A percentile compares a stretch with the other conserved stretches of the same genome.
Evolutionary conservation across 140 eudicot genomes (phyloP).

Genomic region (Flaveria floridana): DNA sequence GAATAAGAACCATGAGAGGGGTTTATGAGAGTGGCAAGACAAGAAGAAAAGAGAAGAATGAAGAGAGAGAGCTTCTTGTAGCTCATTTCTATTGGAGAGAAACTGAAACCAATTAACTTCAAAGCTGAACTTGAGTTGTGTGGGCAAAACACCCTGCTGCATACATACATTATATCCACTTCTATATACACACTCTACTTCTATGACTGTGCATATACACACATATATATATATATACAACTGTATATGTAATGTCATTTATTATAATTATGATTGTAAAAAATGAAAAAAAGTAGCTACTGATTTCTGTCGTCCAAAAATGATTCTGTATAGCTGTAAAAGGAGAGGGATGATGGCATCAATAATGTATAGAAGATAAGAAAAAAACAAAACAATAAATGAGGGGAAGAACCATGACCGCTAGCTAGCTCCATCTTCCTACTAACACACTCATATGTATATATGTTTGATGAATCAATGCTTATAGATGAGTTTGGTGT

Average conservation of each 20-base stretch:
- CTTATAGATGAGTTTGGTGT: slow-evolving; percentile 32
- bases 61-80: slow-evolving; percentile 35
- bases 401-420: slow-evolving; percentile 28
- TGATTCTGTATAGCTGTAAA: slow-evolving; percentile 33
- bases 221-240: slow-evolving; percentile 30
- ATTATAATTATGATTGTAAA: not conserved
- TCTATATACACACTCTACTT: slow-evolving; percentile 16
- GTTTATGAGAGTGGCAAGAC: slow-evolving; percentile 35
- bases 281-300: not conserved
- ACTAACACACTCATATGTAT: slow-evolving; percentile 22
- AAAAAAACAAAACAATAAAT: slow-evolving; percentile 29
- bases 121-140: slow-evolving; percentile 29
- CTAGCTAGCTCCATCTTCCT: slow-evolving; percentile 32
- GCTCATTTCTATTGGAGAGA: slow-evolving; percentile 30
- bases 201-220: not conserved
- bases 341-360: slow-evolving; percentile 26
- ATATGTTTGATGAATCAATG: slow-evolving; percentile 26
- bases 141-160: slow-evolving; percentile 38
- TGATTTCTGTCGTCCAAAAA: not conserved
- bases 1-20: slow-evolving; percentile 54
- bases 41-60: slow-evolving; percentile 36
- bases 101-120: slow-evolving; percentile 15
- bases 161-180: slow-evolving; percentile 29
- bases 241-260: not conserved
- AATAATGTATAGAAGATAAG: slow-evolving; percentile 32